Evolutionary conservation across 768 basidiomycete species (phyloP).

Genomic region (Candolleomyces aberdarensis): DNA sequence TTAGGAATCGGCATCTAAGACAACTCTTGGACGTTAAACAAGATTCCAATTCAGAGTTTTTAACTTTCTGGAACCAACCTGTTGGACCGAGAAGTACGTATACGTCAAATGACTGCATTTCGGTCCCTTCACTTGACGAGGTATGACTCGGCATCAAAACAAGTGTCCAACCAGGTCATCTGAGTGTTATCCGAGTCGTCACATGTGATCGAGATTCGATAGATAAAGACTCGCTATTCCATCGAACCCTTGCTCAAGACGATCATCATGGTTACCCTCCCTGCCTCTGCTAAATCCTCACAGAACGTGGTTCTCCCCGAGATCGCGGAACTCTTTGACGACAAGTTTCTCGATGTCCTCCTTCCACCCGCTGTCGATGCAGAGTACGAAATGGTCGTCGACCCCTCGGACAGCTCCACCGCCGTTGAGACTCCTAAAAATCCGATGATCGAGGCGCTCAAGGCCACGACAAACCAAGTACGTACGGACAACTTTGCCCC

Average conservation of each 20-base stretch:
- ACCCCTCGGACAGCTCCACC: not conserved
- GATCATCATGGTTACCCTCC: slow-evolving; percentile 15
- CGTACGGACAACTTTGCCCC: slow-evolving; percentile 50
- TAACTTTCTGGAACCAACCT: too few species aligned
- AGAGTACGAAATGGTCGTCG: slow-evolving; percentile 7
- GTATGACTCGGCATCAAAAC: too few species aligned
- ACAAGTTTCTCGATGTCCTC: slow-evolving; percentile 54
- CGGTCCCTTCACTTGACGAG: too few species aligned
- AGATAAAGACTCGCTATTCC: not conserved
- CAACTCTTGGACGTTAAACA: too few species aligned
- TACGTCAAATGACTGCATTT: too few species aligned
- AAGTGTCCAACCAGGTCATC: too few species aligned
- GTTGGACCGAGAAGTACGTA: too few species aligned
- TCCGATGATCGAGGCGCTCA: slow-evolving; percentile 56
- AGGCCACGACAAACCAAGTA: slow-evolving; percentile 37
- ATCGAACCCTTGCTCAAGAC: not conserved
- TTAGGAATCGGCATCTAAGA: too few species aligned
- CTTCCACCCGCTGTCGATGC: slow-evolving; percentile 31
- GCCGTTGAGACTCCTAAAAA: slow-evolving; percentile 24
- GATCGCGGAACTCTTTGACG: slow-evolving; percentile 56
- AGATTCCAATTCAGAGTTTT: too few species aligned
- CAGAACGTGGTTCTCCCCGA: slow-evolving; percentile 52
- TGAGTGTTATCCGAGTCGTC: too few species aligned
- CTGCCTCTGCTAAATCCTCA: slow-evolving; percentile 20
- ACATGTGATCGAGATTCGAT: too few species aligned